phyloP scores from a whole-genome alignment of 1,284 basidiomycete genomes.

The Cutaneotrichosporon sp. region DNA sequence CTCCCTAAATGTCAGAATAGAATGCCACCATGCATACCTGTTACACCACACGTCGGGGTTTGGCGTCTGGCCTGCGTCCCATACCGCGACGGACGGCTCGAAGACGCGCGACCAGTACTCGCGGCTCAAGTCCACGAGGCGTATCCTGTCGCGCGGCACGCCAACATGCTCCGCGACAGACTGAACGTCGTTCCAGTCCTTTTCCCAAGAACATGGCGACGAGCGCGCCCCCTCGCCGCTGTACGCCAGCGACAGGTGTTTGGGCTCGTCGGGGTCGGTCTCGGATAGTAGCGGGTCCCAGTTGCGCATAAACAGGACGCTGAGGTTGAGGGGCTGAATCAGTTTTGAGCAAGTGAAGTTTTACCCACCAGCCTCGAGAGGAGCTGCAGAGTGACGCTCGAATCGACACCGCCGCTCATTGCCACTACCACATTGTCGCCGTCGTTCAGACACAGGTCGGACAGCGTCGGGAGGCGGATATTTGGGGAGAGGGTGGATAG shows the following conservation, averaged over 20 bases:
- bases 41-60: conserved; percentile 96
- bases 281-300: conserved; percentile 60
- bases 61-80: conserved; percentile 74
- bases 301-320: conserved; percentile 91
- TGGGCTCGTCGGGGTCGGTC: not conserved
- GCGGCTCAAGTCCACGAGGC: conserved; percentile 66
- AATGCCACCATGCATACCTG: conserved; percentile 51
- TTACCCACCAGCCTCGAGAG: conserved; percentile 60
- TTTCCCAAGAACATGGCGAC: conserved; percentile 89
- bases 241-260: conserved; percentile 8
- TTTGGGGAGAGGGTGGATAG: too few relatives aligned
- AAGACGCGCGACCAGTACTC: conserved; percentile 89
- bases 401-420: conserved; percentile 96
- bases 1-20: too few relatives aligned
- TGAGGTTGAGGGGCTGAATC: conserved; percentile 68
- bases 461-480: conserved; percentile 20
- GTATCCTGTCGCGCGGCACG: conserved; percentile 58
- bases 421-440: conserved; percentile 73
- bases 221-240: conserved; percentile 54
- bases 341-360: not conserved
- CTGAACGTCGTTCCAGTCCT: conserved; percentile 87
- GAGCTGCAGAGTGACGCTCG: conserved; percentile 72
- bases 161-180: conserved; percentile 64
- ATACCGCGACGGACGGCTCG: conserved; percentile 68
- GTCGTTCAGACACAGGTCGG: conserved; percentile 39